A percentile compares a stretch with the other conserved stretches of the same genome.
These are phyloP conservation scores for Exophiala mesophila DNA, from an alignment of 2,329 filamentous ascomycete genomes.

Conservation along the genomic window DNA sequence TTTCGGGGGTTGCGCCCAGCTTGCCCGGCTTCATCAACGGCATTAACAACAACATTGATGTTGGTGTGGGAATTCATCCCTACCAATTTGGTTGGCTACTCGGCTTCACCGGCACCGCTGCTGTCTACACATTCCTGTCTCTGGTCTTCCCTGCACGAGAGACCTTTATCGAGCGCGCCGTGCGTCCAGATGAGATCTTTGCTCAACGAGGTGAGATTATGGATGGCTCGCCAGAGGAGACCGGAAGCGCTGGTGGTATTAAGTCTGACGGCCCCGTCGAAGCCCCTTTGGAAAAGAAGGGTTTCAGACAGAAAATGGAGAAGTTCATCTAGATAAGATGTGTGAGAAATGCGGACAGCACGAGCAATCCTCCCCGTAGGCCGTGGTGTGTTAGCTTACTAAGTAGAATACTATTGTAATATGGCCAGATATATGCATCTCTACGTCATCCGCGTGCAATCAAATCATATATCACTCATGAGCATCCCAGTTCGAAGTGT, in stretches of 20 bases:
- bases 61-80: constrained; percentile 49
- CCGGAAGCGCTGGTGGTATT: constrained; percentile 5
- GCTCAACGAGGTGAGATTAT: constrained; percentile 12
- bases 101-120: constrained; percentile 56
- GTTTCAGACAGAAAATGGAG: constrained; percentile 8
- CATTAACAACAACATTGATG: constrained; percentile 34
- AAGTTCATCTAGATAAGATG: constrained; percentile 9
- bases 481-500: too few species aligned
- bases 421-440: too few species aligned
- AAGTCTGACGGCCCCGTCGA: constrained; percentile 8
- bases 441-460: too few species aligned
- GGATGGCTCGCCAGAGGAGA: constrained; percentile 1
- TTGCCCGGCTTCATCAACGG: constrained; percentile 53
- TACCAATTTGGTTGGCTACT: constrained; percentile 63
- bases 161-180: constrained; percentile 25
- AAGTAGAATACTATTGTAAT: too few species aligned
- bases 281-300: constrained; percentile 4
- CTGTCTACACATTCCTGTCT: constrained; percentile 50
- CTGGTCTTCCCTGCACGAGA: constrained; percentile 16
- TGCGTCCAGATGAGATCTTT: constrained; percentile 37
- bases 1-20: constrained; percentile 13
- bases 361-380: too few species aligned
- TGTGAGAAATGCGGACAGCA: neutral
- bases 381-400: too few species aligned
- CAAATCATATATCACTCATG: too few species aligned